Percentiles rank a stretch among this genome's conserved stretches.
Conservation (phyloP, 805 yeast genomes). For the Wickerhamiella hasegawae region DNA sequence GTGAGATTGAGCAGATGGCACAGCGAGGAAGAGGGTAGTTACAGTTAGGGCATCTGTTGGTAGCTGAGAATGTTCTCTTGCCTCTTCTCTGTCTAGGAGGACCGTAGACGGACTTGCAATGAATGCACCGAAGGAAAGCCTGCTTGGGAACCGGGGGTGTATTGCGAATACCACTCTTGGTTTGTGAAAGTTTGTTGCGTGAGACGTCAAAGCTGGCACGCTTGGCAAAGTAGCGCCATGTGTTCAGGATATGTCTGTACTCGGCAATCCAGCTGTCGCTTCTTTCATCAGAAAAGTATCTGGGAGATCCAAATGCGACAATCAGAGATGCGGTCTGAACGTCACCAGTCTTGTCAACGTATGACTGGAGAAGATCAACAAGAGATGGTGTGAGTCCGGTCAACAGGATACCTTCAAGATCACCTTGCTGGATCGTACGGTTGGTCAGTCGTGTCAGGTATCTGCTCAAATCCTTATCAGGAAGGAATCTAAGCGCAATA, state of each 20-base stretch:
- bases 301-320: constrained; percentile 66
- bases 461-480: constrained; percentile 56
- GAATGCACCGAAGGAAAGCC: constrained; percentile 61
- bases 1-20: constrained; percentile 67
- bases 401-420: constrained; percentile 74
- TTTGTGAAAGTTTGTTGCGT: constrained; percentile 46
- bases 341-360: constrained; percentile 77
- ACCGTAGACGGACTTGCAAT: constrained; percentile 46
- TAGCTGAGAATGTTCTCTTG: background rate
- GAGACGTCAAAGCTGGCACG: constrained; percentile 79
- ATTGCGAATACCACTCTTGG: constrained; percentile 31
- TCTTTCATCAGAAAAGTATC: constrained; percentile 58
- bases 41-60: constrained; percentile 56
- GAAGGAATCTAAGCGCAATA: constrained; percentile 71
- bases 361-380: constrained; percentile 64
- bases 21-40: constrained; percentile 80
- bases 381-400: constrained; percentile 88
- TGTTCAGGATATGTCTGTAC: constrained; percentile 52
- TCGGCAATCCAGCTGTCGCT: constrained; percentile 64
- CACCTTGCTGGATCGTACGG: constrained; percentile 60
- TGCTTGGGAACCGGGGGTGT: constrained; percentile 49
- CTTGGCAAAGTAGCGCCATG: constrained; percentile 64
- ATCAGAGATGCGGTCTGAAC: constrained; percentile 83
- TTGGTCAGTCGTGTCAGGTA: constrained; percentile 59
- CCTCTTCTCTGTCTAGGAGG: background rate